phyloP scores from a whole-genome alignment of 1,284 basidiomycete species.

The Trametes pubescens region DNA sequence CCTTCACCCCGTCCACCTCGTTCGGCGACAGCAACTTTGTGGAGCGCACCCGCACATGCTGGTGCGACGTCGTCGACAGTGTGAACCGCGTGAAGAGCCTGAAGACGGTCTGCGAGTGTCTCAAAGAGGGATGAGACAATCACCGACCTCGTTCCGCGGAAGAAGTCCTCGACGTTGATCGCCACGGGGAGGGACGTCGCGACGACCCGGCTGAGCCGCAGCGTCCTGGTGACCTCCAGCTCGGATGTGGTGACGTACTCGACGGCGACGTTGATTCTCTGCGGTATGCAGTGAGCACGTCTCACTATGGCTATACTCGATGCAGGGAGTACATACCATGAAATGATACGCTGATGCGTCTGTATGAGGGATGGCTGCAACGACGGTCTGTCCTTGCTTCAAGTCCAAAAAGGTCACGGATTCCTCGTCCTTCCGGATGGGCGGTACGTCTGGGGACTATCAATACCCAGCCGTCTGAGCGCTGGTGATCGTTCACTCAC shows the following conservation, averaged over 20 bases:
- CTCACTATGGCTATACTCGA: neutral
- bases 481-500: constrained; percentile 26
- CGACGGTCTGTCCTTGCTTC: constrained; percentile 51
- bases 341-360: constrained; percentile 63
- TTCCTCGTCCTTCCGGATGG: constrained; percentile 49
- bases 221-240: constrained; percentile 57
- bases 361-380: constrained; percentile 68
- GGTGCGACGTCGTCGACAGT: constrained; percentile 74
- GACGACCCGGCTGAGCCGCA: constrained; percentile 62
- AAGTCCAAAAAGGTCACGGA: constrained; percentile 58
- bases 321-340: constrained; percentile 53
- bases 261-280: constrained; percentile 71
- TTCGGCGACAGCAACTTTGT: constrained; percentile 57
- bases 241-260: constrained; percentile 69
- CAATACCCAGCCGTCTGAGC: neutral
- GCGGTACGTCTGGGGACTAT: constrained; percentile 20
- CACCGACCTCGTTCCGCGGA: constrained; percentile 61
- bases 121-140: neutral
- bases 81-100: constrained; percentile 86
- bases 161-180: constrained; percentile 89
- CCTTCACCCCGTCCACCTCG: constrained; percentile 56
- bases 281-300: constrained; percentile 6
- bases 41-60: constrained; percentile 72
- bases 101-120: constrained; percentile 15
- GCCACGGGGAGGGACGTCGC: constrained; percentile 76